Evolutionary conservation across 2,329 filamentous ascomycete species (phyloP).

Genomic region (Diaporthe velutina): DNA sequence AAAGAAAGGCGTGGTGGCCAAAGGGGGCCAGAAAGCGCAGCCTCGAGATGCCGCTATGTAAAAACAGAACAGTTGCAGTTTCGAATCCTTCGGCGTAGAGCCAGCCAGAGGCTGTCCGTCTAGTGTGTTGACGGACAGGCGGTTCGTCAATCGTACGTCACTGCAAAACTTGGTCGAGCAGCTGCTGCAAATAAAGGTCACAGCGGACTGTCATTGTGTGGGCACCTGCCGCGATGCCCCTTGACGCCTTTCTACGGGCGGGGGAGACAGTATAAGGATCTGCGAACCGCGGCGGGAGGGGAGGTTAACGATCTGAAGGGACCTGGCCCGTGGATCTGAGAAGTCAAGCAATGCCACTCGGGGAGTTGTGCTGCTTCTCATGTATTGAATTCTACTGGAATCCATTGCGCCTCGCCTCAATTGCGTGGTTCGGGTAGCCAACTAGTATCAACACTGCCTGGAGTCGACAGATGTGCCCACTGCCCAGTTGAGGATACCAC

Average conservation of each 20-base stretch:
- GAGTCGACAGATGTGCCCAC: not conserved
- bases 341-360: not conserved
- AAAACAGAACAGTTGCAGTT: not conserved
- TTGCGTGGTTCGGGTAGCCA: not conserved
- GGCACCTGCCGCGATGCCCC: not conserved
- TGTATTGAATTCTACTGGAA: not conserved
- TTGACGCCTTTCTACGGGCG: not conserved
- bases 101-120: not conserved
- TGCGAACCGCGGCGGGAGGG: no score
- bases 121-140: not conserved
- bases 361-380: not conserved
- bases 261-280: not conserved
- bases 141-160: not conserved
- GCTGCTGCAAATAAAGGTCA: not conserved
- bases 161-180: not conserved
- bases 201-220: conserved; percentile 5
- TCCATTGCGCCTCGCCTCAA: not conserved
- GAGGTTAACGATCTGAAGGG: not conserved
- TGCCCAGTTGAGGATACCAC: not conserved
- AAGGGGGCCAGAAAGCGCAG: conserved; percentile 12
- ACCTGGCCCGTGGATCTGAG: not conserved
- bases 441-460: not conserved
- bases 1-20: not conserved
- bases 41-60: not conserved
- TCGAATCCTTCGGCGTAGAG: not conserved